These are phyloP conservation scores for Penicillium dipodomyicola DNA, from an alignment of 495 filamentous ascomycete species.

Conservation along the genomic window DNA sequence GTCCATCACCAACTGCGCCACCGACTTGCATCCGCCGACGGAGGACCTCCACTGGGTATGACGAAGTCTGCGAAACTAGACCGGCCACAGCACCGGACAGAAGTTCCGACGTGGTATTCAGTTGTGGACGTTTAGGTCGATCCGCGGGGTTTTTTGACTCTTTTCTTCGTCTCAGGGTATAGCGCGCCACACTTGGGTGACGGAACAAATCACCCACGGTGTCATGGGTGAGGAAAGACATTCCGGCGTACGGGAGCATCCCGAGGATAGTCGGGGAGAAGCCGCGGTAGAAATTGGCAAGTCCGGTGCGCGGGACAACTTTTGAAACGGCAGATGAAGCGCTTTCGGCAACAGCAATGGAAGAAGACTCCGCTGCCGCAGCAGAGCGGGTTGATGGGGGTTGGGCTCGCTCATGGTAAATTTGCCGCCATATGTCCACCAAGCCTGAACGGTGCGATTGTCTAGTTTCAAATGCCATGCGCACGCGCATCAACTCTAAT, in stretches of 20 bases:
- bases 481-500: conserved; percentile 86
- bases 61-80: conserved; percentile 81
- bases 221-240: conserved; percentile 97
- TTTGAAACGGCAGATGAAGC: conserved; percentile 40
- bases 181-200: conserved; percentile 56
- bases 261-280: conserved; percentile 86
- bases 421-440: conserved; percentile 68
- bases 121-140: conserved; percentile 34
- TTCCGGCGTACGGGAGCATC: conserved; percentile 94
- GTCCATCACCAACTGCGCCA: conserved; percentile 88
- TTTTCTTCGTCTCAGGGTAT: conserved; percentile 57
- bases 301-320: conserved; percentile 59
- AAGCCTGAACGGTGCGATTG: conserved; percentile 63
- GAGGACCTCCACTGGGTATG: conserved; percentile 92
- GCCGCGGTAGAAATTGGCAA: conserved; percentile 91
- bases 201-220: conserved; percentile 79
- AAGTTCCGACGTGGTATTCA: conserved; percentile 75
- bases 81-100: conserved; percentile 81
- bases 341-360: conserved; percentile 34
- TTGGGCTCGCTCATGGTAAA: conserved; percentile 70
- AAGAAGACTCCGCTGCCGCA: conserved; percentile 25
- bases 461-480: conserved; percentile 90
- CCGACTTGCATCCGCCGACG: conserved; percentile 93
- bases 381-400: conserved; percentile 29
- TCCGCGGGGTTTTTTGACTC: conserved; percentile 31